These are phyloP conservation scores for Cryphonectria radicalis DNA, from an alignment of 2,329 filamentous ascomycete genomes.

Conservation along the genomic window DNA sequence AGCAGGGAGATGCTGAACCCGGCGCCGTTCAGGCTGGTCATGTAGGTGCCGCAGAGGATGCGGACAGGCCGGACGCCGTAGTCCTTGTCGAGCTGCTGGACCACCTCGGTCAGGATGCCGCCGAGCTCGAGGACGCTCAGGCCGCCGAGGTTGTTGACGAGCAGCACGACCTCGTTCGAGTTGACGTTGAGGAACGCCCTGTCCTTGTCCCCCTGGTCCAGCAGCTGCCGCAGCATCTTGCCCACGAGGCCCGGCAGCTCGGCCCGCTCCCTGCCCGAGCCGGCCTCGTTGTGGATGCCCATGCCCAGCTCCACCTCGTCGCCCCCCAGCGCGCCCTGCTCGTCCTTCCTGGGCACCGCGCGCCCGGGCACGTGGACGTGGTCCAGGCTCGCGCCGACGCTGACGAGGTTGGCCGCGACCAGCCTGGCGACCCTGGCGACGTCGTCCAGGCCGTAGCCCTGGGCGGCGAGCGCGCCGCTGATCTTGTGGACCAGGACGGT, in stretches of 20 bases:
- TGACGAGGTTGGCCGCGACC: conserved; percentile 76
- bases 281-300: conserved; percentile 77
- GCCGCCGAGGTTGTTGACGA: conserved; percentile 78
- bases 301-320: conserved; percentile 71
- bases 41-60: conserved; percentile 71
- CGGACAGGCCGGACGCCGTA: conserved; percentile 67
- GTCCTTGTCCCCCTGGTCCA: conserved; percentile 68
- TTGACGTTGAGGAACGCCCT: conserved; percentile 70
- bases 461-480: conserved; percentile 78
- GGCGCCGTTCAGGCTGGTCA: conserved; percentile 77
- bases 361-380: conserved; percentile 94
- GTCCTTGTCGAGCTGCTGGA: conserved; percentile 60
- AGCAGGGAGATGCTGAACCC: conserved; percentile 76
- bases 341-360: conserved; percentile 50
- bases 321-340: conserved; percentile 60
- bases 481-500: conserved; percentile 93
- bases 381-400: conserved; percentile 81
- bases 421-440: conserved; percentile 74
- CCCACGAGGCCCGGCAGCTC: conserved; percentile 59
- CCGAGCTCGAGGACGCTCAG: conserved; percentile 74
- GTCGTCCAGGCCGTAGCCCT: conserved; percentile 68
- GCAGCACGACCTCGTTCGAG: conserved; percentile 66
- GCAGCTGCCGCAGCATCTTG: conserved; percentile 71
- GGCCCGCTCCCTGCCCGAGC: conserved; percentile 56
- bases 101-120: conserved; percentile 71